Conservation (phyloP, 1,284 basidiomycete species). For the Porogramme epimiltina region DNA sequence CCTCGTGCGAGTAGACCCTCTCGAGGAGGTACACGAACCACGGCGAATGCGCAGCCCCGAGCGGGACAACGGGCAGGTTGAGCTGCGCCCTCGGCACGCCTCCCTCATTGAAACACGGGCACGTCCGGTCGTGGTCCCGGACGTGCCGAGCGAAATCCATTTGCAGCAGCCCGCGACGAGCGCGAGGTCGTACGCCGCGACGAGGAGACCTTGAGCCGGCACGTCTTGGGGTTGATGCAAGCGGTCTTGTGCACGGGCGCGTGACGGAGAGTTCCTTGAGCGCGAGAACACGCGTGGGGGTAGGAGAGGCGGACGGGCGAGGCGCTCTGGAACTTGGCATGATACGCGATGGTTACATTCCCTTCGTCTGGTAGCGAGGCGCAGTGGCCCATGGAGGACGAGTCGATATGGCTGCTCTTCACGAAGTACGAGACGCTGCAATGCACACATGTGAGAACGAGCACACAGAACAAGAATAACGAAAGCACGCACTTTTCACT, state of each 20-base stretch:
- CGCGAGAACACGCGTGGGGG: conserved; percentile 58
- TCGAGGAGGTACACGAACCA: conserved; percentile 61
- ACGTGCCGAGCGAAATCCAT: conserved; percentile 40
- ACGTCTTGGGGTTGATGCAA: conserved; percentile 8
- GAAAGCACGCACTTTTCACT: conserved; percentile 36
- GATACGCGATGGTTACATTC: conserved; percentile 24
- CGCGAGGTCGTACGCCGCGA: conserved; percentile 55
- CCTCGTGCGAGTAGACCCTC: conserved; percentile 64
- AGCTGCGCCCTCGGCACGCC: conserved; percentile 33
- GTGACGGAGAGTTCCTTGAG: conserved; percentile 38
- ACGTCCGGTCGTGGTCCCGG: conserved; percentile 40
- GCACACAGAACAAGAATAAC: background rate
- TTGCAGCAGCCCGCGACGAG: conserved; percentile 53
- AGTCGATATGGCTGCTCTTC: conserved; percentile 9
- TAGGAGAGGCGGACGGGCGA: conserved; percentile 33
- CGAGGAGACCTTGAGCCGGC: conserved; percentile 41
- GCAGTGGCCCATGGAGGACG: conserved; percentile 13
- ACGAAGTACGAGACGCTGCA: conserved; percentile 18
- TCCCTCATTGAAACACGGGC: background rate
- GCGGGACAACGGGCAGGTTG: conserved; percentile 62
- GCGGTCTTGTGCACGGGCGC: conserved; percentile 3
- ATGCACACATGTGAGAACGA: background rate
- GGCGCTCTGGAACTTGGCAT: conserved; percentile 4
- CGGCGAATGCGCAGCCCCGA: conserved; percentile 63
- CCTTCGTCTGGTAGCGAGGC: conserved; percentile 28